These are phyloP conservation scores for Lactarius tabidus DNA, from an alignment of 768 basidiomycete genomes.

Conservation along the genomic window DNA sequence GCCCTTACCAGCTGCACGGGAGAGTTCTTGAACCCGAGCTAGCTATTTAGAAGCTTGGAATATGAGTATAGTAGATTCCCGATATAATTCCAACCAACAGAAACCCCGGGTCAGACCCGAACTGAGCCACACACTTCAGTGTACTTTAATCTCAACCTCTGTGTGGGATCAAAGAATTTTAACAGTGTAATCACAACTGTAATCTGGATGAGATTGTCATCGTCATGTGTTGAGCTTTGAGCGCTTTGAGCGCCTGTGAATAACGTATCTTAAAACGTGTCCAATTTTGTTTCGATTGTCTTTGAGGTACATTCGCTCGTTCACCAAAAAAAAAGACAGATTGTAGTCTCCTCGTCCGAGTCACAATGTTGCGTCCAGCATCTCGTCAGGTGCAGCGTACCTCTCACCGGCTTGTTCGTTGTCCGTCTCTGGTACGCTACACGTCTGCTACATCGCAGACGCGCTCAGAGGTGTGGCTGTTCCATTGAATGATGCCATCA, in stretches of 20 bases:
- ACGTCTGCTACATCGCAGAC: constrained; percentile 6
- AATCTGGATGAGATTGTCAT: background rate
- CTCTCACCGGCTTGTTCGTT: background rate
- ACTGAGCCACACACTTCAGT: background rate
- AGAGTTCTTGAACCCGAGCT: constrained; percentile 1
- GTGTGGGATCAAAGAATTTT: background rate
- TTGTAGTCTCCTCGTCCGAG: background rate
- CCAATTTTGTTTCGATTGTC: background rate
- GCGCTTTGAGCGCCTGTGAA: background rate
- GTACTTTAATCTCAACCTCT: background rate
- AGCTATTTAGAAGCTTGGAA: background rate
- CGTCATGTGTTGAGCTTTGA: background rate
- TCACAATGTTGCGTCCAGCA: constrained; percentile 15
- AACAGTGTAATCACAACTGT: background rate
- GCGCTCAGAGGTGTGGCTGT: constrained; percentile 12
- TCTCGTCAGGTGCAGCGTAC: constrained; percentile 5
- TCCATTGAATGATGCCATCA: too few species aligned
- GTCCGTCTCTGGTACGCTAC: constrained; percentile 6
- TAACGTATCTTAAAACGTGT: background rate
- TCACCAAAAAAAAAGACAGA: background rate
- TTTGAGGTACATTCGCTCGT: background rate
- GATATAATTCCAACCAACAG: background rate
- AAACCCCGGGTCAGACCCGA: background rate
- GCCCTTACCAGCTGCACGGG: background rate
- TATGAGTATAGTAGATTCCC: too few species aligned